Conservation (phyloP, 2,329 filamentous ascomycete genomes). For the Ascosphaera apis region DNA sequence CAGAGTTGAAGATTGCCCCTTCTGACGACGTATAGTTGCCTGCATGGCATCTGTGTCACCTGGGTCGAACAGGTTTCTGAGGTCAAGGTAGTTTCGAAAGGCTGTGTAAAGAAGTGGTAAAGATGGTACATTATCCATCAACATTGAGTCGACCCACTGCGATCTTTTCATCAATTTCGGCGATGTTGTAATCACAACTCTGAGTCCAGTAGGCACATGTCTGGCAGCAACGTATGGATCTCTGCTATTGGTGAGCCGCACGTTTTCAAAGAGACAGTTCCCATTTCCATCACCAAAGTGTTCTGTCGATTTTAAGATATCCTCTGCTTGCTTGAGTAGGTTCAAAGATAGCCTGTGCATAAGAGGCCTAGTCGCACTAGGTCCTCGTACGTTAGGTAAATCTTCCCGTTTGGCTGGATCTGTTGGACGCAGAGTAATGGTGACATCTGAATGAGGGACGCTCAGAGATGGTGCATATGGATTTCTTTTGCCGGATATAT, state of each 20-base stretch:
- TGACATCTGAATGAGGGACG: background rate
- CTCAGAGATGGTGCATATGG: background rate
- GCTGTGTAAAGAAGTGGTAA: background rate
- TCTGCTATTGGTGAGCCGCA: background rate
- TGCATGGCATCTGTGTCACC: background rate
- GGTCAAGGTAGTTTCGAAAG: background rate
- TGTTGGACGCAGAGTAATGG: background rate
- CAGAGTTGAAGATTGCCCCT: too few species aligned
- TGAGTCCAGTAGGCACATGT: background rate
- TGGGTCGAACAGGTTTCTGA: background rate
- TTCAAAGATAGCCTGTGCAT: background rate
- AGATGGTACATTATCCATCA: background rate
- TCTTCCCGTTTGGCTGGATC: background rate
- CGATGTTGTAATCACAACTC: background rate
- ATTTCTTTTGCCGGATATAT: background rate
- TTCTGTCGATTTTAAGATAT: background rate
- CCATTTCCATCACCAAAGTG: background rate
- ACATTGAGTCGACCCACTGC: background rate
- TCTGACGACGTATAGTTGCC: background rate
- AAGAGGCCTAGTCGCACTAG: background rate
- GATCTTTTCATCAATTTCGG: background rate
- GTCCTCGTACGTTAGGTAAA: background rate
- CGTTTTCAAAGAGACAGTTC: background rate
- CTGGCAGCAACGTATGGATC: background rate
- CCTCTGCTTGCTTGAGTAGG: background rate